These are phyloP conservation scores for Salvia sclarea DNA, from an alignment of 305 asterid genomes.

Conservation along the genomic window DNA sequence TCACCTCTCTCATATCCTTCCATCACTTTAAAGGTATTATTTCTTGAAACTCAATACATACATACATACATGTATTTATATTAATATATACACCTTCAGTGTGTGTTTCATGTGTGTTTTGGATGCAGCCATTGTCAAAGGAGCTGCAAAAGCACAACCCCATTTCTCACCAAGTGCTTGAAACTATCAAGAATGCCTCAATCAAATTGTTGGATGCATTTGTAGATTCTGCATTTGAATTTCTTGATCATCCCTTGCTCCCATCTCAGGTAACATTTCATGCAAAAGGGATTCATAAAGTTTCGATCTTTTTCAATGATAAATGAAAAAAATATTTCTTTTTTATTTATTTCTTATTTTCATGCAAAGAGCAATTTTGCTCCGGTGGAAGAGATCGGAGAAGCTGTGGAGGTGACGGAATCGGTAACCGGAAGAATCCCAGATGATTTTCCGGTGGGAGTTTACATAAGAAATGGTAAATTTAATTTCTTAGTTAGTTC, in stretches of 20 bases:
- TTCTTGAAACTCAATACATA: slow-evolving; percentile 13
- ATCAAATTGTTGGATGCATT: slow-evolving; percentile 41
- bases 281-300: not conserved
- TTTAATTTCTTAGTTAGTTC: slow-evolving; percentile 18
- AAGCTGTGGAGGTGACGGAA: slow-evolving; percentile 31
- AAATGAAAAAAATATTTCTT: not conserved
- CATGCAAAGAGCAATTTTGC: slow-evolving; percentile 49
- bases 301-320: not conserved
- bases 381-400: slow-evolving; percentile 54
- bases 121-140: slow-evolving; percentile 31
- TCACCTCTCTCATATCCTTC: slow-evolving; percentile 22
- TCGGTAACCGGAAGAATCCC: slow-evolving; percentile 45
- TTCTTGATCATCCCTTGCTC: slow-evolving; percentile 49
- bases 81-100: too few relatives aligned
- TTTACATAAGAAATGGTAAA: slow-evolving; percentile 59
- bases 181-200: slow-evolving; percentile 35
- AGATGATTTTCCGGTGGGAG: slow-evolving; percentile 54
- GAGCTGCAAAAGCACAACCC: slow-evolving; percentile 23
- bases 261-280: slow-evolving; percentile 51
- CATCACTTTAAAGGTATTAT: slow-evolving; percentile 33
- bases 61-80: too few relatives aligned
- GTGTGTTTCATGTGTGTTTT: slow-evolving; percentile 2
- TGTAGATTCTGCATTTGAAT: slow-evolving; percentile 46
- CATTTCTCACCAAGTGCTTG: slow-evolving; percentile 21
- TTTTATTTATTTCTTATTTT: too few relatives aligned